Base-by-base conservation (phyloP, 495 filamentous ascomycete species). In the Apiosordaria backusii region DNA sequence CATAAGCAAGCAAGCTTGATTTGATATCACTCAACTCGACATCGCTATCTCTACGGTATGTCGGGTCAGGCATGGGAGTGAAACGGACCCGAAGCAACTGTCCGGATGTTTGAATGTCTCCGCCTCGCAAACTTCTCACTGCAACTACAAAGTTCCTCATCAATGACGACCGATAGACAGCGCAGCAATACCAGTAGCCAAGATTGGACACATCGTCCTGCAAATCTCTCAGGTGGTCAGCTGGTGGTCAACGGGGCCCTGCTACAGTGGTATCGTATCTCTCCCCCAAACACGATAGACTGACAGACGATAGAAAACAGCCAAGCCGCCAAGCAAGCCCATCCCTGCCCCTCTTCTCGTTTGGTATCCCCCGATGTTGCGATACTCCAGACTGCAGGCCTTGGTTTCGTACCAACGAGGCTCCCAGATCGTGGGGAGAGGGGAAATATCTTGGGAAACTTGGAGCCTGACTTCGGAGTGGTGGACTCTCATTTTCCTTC, bases 371-470 rank as follows among this genome's bases (percentile, higher is more conserved):
- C 52, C 52, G 52, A 55, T 55, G 52, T 45, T 45, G 35, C 35
- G 35, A 45, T 45, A 45, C 35, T 45, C 35, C 35, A 45, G 35
- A 45, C 35, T n/a, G 18, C 52, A 21, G 52, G 21, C 52, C 52
- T 55, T 55, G n/a, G 35, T 18, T 45, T 45, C 9, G n/a, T 23
- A 55, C 52, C n/a, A 55, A 55, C 19, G 22, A 55, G 52, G 52
- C 52, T 55, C n/a, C 52, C 52, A 55, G 52, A 55, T 55, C 52
- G 52, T 55, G 52, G 52, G 52, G 52, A 45, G 35, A 45, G 35
- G 35, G 35, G 35, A 45, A 35, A 55, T 23, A 19, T 55, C 35
- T 55, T 55, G 52, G 52, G 40, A 16, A 50, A 16, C 6, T 50
- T 50, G 40, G 40, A 16, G 40, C 7, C 16, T 50, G 40, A 45